Evolutionary conservation across 257 asterid species (phyloP), one percentile per base, ranked within the genome.

Genomic region (Craterostigma plantagineum): DNA sequence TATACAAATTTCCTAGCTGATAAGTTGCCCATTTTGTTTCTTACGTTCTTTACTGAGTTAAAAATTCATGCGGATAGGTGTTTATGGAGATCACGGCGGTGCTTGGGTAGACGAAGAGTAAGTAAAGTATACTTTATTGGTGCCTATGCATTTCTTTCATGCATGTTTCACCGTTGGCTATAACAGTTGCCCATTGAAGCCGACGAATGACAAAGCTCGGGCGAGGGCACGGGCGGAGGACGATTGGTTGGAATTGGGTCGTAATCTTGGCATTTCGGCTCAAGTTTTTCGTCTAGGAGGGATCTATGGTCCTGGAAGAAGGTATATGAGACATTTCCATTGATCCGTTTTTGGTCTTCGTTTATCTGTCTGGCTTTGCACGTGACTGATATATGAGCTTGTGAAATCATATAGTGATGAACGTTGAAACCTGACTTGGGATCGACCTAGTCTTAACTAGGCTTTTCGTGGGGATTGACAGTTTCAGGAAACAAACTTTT

Each of bases 231-330:
- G 70, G 23, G 93, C 97, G 3, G 95, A 87, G 70, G 63, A 73
- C 60, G 77, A 68, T 63, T 87, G 97, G 97, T 57, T 77, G 48
- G 4, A 54, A 27, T 51, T 87, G 49, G 81, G 93, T 37, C 61
- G 36, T 35, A 66, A 62, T 64, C 77, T 66, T 34, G 69, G 63
- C 18, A 52, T 76, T 51, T 40, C 78, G 35, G 75, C 72, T 4
- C 90, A 79, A 33, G 64, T 81, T 58, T 79, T 76, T 61, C 92
- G 97, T 51, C 80, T 81, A 0, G 97, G 93, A 56, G 97, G 97
- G 30, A 78, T 82, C 67, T 87, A 87, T 34, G 97, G 97, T 58
- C 93, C 95, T 49, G 85, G 95, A 42, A 71, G 97, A 79, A 86
- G 97, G 97, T 81, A 48, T 33, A 64, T 33, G 4, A 41, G 15